Evolutionary conservation across 2,329 filamentous ascomycete genomes (phyloP).

Genomic region (Chaetomiaceae sp.): DNA sequence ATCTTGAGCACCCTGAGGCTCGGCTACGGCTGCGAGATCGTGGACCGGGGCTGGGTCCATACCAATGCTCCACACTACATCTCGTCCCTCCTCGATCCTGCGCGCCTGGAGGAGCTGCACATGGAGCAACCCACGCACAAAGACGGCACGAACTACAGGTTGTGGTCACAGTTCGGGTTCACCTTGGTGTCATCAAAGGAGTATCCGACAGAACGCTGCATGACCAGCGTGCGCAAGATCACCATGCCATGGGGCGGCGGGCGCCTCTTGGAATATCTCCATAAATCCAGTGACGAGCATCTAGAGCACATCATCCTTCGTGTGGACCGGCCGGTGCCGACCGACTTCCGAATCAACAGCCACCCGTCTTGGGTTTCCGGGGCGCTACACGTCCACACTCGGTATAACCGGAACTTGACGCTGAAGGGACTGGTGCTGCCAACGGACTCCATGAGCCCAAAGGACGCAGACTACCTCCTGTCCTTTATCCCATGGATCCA

Average conservation of each 20-base stretch:
- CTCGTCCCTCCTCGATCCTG: no score
- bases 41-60: no score
- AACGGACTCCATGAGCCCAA: background rate
- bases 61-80: no score
- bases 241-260: background rate
- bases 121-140: no score
- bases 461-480: background rate
- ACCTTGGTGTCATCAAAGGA: no score
- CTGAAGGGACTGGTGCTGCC: background rate
- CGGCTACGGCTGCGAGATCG: no score
- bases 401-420: background rate
- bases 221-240: background rate
- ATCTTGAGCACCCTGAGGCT: no score
- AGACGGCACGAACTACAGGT: no score
- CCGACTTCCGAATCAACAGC: background rate
- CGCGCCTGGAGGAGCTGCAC: no score
- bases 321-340: background rate
- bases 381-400: background rate
- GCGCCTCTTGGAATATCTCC: background rate
- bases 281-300: background rate
- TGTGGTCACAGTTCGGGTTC: no score
- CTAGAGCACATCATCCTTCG: background rate
- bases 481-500: background rate
- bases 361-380: background rate
- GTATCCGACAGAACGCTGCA: no score